Percentiles rank a stretch among this genome's conserved stretches.
These are phyloP conservation scores for Nannizziopsis arthrosporioides DNA, from an alignment of 2,329 filamentous ascomycete species.

Conservation along the genomic window DNA sequence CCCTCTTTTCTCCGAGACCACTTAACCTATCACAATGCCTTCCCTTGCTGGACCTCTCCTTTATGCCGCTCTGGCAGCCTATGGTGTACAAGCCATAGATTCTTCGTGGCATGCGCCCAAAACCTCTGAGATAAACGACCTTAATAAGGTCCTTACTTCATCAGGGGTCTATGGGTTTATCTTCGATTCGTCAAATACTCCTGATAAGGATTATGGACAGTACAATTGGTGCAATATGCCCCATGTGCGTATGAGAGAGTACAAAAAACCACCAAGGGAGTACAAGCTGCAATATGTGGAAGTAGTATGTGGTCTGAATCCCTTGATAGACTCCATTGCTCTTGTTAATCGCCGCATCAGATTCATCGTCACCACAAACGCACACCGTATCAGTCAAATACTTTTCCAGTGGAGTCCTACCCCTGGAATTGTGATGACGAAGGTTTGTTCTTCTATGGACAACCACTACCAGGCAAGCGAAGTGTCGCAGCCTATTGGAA, in stretches of 20 bases:
- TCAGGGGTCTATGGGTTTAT: conserved; percentile 61
- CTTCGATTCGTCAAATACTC: conserved; percentile 54
- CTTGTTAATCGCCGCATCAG: conserved; percentile 24
- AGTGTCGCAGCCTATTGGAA: conserved; percentile 55
- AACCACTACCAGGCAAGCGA: conserved; percentile 37
- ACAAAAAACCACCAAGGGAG: conserved; percentile 42
- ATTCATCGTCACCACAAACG: conserved; percentile 78
- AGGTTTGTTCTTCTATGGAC: conserved; percentile 57
- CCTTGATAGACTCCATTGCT: background rate
- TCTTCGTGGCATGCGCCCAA: conserved; percentile 49
- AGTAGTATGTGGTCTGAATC: conserved; percentile 44
- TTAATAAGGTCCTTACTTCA: conserved; percentile 46
- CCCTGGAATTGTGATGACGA: conserved; percentile 61
- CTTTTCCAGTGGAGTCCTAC: conserved; percentile 62
- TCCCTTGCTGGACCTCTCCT: background rate
- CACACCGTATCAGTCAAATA: conserved; percentile 66
- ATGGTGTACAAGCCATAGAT: conserved; percentile 24
- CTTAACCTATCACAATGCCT: background rate
- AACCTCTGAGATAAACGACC: conserved; percentile 48
- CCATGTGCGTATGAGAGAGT: conserved; percentile 58
- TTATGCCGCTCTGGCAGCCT: conserved; percentile 11
- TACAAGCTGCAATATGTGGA: conserved; percentile 65
- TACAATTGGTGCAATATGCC: conserved; percentile 89
- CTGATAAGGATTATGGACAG: conserved; percentile 45
- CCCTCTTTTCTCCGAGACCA: background rate